Evolutionary conservation across 2,329 filamentous ascomycete species (phyloP).

Genomic region (Calonectria pteridis): DNA sequence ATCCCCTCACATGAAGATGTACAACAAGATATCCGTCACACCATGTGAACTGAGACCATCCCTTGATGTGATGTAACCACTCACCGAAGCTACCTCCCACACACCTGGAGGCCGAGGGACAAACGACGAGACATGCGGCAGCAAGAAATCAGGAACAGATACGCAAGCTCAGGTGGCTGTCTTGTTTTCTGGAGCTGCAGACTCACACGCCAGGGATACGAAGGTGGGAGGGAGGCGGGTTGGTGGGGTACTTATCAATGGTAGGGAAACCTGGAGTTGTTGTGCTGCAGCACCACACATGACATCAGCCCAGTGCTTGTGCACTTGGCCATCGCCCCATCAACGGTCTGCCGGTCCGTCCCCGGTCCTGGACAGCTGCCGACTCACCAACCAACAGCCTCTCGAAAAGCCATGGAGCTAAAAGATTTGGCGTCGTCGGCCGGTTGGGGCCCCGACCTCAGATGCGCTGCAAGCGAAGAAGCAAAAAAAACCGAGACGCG

Average conservation of each 20-base stretch:
- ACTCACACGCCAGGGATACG: neutral
- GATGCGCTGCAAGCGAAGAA: slow-evolving; percentile 9
- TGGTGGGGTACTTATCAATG: neutral
- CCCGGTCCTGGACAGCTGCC: neutral
- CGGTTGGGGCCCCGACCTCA: slow-evolving; percentile 1
- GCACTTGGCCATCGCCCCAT: slow-evolving; percentile 5
- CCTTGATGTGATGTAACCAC: neutral
- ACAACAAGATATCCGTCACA: neutral
- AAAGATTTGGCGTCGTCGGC: slow-evolving; percentile 1
- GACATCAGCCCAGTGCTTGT: slow-evolving; percentile 15
- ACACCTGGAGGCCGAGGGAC: neutral
- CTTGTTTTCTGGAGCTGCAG: neutral
- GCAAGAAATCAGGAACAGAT: neutral
- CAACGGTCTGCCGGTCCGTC: neutral
- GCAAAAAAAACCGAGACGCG: neutral
- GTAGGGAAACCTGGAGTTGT: slow-evolving; percentile 9
- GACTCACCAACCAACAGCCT: neutral
- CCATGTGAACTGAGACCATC: neutral
- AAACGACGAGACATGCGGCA: neutral
- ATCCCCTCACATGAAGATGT: neutral
- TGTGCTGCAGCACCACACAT: slow-evolving; percentile 6
- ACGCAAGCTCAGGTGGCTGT: slow-evolving; percentile 8
- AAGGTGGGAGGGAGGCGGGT: neutral
- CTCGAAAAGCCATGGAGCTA: neutral
- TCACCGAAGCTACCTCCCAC: neutral